Base-by-base conservation (phyloP, 768 basidiomycete species). In the Auriscalpium microsporum region DNA sequence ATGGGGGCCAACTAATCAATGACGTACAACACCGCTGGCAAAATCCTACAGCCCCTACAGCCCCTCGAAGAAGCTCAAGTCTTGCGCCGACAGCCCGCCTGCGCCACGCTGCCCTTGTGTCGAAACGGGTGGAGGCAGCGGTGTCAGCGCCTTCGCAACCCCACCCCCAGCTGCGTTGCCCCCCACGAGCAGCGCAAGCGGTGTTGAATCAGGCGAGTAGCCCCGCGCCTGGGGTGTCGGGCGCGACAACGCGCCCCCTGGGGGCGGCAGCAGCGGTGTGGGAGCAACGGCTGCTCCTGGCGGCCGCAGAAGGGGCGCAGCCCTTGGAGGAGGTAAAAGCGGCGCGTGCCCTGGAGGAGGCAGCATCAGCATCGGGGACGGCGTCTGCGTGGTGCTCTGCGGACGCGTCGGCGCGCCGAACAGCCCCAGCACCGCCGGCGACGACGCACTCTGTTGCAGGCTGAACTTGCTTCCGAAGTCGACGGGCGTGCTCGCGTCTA, bases 11-110 rank as follows among this genome's bases (percentile, higher is more conserved):
- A 28, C 28, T 7, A 28, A 28, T 28, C 28, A 4, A 28, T 28
- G 2, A 28, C 28, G 28, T 28, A 28, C 28, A 28, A 28, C 40
- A 5, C 40, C 40, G 17, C 40, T 42, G 17, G 17, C 40, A 42
- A 13, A 42, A 50, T 50, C 8, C 28, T 9, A 50, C 13, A 38
- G 17, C 35, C 50, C 35, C 33, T 37, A 88, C 35, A 86, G 63
- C 37, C 87, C 86, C 69, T 93, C 90, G 66, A 93, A 94, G 68
- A 94, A 93, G 16, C 85, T 89, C 51, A 92, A 67, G 75, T 92
- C 91, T 69, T 90, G 87, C 2, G 88, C 90, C 4, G 85, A 87
- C 50, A 92, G 67, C 4, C 84, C 86, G 11, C 82, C 81, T 48
- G 65, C 46, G 57, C 67, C 58, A 48, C 67, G 59, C 23, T 61